Percentiles rank a stretch among this genome's conserved stretches.
phyloP scores from a whole-genome alignment of 2,329 filamentous ascomycete species.

The Neurospora crassa region DNA sequence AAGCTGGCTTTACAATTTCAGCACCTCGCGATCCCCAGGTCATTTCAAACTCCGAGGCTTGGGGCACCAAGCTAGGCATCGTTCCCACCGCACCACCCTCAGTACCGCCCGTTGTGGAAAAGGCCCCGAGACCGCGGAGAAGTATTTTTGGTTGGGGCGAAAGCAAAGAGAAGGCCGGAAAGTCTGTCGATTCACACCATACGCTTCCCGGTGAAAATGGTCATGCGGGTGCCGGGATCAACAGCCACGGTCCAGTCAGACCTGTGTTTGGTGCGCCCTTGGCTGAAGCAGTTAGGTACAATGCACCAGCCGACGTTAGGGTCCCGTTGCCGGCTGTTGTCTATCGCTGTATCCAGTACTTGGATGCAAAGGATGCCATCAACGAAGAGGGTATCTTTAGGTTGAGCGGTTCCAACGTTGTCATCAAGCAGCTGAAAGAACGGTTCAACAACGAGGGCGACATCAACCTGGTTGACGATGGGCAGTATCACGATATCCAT shows the following conservation, averaged over 20 bases:
- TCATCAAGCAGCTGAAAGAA: conserved; percentile 84
- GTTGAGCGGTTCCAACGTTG: conserved; percentile 89
- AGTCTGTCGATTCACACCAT: conserved; percentile 50
- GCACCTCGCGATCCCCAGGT: conserved; percentile 74
- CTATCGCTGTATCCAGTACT: conserved; percentile 89
- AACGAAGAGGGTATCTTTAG: conserved; percentile 93
- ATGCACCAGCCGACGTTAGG: conserved; percentile 60
- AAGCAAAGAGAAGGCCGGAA: conserved; percentile 40
- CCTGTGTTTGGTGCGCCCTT: conserved; percentile 80
- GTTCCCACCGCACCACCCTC: conserved; percentile 29
- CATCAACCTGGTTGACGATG: conserved; percentile 73
- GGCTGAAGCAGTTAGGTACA: conserved; percentile 76
- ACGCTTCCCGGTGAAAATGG: conserved; percentile 41
- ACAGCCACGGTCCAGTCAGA: conserved; percentile 44
- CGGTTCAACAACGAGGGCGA: conserved; percentile 92
- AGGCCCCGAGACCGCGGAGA: conserved; percentile 64
- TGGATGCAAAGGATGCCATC: conserved; percentile 71
- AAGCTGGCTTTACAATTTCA: conserved; percentile 55
- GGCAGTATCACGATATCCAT: conserved; percentile 88
- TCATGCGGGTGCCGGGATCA: conserved; percentile 24
- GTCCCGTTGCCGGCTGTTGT: conserved; percentile 83
- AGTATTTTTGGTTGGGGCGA: conserved; percentile 60
- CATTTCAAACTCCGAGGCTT: conserved; percentile 73
- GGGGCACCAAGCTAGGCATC: conserved; percentile 67
- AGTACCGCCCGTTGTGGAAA: conserved; percentile 45